A percentile compares a stretch with the other conserved stretches of the same genome.
Conservation (phyloP, 345 rosid species). For the Eucalyptus erythrocorys region DNA sequence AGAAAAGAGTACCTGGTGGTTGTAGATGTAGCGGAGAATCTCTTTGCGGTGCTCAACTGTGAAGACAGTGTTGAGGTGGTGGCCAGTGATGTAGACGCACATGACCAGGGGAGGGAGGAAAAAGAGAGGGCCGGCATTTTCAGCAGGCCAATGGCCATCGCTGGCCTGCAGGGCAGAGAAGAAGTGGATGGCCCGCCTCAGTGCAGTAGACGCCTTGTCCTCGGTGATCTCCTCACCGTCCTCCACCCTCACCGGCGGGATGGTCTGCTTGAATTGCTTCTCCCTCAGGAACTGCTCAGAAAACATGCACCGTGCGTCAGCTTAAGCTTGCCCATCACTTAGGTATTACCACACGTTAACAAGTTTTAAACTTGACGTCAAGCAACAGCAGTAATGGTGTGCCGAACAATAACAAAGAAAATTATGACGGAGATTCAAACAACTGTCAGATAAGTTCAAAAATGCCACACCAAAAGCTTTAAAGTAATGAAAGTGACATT, state of each 20-base stretch:
- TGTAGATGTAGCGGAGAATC: constrained; percentile 20
- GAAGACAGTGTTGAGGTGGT: constrained; percentile 14
- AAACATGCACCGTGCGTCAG: not conserved
- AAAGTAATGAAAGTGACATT: not conserved
- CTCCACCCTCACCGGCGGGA: constrained; percentile 6
- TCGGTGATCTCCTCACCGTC: constrained; percentile 12
- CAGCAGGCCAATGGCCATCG: constrained; percentile 32
- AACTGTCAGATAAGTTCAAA: not conserved
- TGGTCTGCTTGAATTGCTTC: constrained; percentile 12
- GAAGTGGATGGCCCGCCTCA: constrained; percentile 13
- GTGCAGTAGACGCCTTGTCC: constrained; percentile 1
- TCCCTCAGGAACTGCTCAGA: constrained; percentile 10
- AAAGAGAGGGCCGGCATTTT: constrained; percentile 21
- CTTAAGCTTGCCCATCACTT: not conserved
- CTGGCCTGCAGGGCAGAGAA: constrained; percentile 21
- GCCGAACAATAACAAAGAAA: not conserved
- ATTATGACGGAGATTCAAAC: not conserved
- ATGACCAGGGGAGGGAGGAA: constrained; percentile 20
- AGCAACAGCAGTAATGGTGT: not conserved
- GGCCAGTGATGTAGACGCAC: constrained; percentile 23
- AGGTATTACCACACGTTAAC: not conserved
- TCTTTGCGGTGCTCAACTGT: constrained; percentile 9
- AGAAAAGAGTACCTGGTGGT: constrained; percentile 6
- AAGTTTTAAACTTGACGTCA: not conserved
- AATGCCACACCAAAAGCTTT: not conserved